Base-by-base conservation (phyloP, 2,329 filamentous ascomycete genomes). In the Proliferodiscus dingleyae region DNA sequence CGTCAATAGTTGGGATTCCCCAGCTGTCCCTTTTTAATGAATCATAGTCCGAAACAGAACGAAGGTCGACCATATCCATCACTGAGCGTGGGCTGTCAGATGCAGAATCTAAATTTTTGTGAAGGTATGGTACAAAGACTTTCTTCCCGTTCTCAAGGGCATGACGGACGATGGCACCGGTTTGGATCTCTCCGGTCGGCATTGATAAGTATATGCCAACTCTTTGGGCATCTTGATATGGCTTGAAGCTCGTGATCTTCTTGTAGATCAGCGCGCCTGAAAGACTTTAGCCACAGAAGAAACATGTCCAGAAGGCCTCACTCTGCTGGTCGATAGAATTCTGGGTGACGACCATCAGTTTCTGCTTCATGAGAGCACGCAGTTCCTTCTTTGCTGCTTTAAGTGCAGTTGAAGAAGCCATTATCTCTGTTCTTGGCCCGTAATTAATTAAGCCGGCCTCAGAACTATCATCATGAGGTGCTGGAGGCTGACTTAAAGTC, bases 31-130 rank as follows among this genome's bases (percentile, higher is more conserved):
- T 75, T 60, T 81, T 69, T 49, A 97, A 71, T 19, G 78, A 78
- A 52, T 89, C 80, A 64, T 90, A 95, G 64, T 98, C 93, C 22
- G 78, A 69, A 41, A 88, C 65, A 21, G 81, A 83, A 46, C 74
- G 71, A 32, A 98, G 72, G 51, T 81, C 81, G 18, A 98, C 80
- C 93, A 98, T 97, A 61, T 96, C 89, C 93, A 98, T 98, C 43
- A 93, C 77, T 13, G 87, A 87, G 5, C 80, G 77, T 45, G 71
- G 69, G 22, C 64, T 57, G 13, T 60, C 56, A 36, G 56, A 43
- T 36, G 50, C 38, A 24, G 54, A 53, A n/a, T 46, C 68, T 48
- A 69, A 62, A 4, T 71, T 71, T 57, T 75, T 81, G 68, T 93
- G 83, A 42, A 95, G 83, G 63, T 93, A 96, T 0, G 93, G 93